phyloP scores from a whole-genome alignment of 805 yeast species.

The Metschnikowia lochheadii region DNA sequence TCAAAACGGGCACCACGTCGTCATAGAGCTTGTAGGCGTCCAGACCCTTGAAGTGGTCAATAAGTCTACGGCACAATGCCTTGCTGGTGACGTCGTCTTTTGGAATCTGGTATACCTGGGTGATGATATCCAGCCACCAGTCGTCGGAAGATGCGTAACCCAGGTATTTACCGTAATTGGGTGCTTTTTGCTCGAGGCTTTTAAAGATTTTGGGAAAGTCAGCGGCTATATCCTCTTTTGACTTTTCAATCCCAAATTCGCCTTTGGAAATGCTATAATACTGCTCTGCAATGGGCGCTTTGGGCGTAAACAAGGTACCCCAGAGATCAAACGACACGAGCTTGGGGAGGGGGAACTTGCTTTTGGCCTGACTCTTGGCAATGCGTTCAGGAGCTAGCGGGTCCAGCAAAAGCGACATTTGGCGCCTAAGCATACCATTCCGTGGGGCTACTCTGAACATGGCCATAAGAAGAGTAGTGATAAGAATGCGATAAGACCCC shows the following conservation, averaged over 20 bases:
- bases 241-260: conserved; percentile 39
- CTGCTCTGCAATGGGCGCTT: conserved; percentile 48
- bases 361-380: conserved; percentile 12
- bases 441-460: background rate
- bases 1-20: conserved; percentile 50
- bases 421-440: background rate
- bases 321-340: conserved; percentile 65
- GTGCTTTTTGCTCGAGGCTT: conserved; percentile 37
- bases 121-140: conserved; percentile 61
- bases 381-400: conserved; percentile 15
- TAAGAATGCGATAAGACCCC: conserved; percentile 1
- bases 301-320: conserved; percentile 60
- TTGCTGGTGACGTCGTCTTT: conserved; percentile 20
- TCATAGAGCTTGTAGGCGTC: conserved; percentile 51
- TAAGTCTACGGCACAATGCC: conserved; percentile 42
- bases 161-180: conserved; percentile 58
- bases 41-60: conserved; percentile 44
- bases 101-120: conserved; percentile 38
- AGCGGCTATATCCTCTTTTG: conserved; percentile 20
- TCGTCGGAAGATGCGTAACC: conserved; percentile 23
- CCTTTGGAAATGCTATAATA: conserved; percentile 45
- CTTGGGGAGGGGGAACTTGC: conserved; percentile 36
- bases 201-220: conserved; percentile 33
- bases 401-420: conserved; percentile 8
- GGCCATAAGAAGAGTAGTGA: conserved; percentile 2